Percentiles rank a stretch among this genome's conserved stretches.
Conservation (phyloP, 192 early-diverging fungal species). For the Coemansia sp. region DNA sequence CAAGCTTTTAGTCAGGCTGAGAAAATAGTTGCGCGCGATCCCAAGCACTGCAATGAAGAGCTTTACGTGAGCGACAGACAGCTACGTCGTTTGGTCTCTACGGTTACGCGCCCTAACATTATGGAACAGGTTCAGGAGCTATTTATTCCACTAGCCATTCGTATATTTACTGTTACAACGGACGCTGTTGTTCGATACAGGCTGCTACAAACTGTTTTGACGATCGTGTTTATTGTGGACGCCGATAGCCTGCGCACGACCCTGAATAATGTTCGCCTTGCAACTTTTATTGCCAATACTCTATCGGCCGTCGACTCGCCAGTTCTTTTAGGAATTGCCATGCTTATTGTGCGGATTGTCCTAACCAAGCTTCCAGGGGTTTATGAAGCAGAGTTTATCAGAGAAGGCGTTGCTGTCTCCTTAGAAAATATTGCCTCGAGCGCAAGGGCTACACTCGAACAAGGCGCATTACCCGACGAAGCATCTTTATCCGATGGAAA, state of each 20-base stretch:
- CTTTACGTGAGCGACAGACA: neutral
- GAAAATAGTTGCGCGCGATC: slow-evolving; percentile 1
- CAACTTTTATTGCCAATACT: slow-evolving; percentile 21
- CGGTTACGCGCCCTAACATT: slow-evolving; percentile 9
- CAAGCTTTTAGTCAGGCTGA: slow-evolving; percentile 3
- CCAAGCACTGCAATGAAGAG: neutral
- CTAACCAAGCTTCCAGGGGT: slow-evolving; percentile 63
- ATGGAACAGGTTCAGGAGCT: slow-evolving; percentile 33
- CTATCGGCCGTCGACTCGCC: slow-evolving; percentile 23
- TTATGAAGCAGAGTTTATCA: slow-evolving; percentile 63
- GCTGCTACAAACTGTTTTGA: slow-evolving; percentile 64
- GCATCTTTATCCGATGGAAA: too few relatives aligned
- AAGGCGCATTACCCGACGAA: neutral
- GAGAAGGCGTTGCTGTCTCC: slow-evolving; percentile 76
- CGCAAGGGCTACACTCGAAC: neutral
- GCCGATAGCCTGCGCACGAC: slow-evolving; percentile 46
- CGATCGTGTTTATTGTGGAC: slow-evolving; percentile 56
- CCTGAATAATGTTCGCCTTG: slow-evolving; percentile 44
- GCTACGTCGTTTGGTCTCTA: slow-evolving; percentile 3
- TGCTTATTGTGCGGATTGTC: slow-evolving; percentile 62
- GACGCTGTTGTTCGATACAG: slow-evolving; percentile 67
- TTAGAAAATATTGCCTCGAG: slow-evolving; percentile 53
- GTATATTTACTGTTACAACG: slow-evolving; percentile 71
- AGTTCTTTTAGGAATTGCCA: slow-evolving; percentile 22
- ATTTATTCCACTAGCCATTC: slow-evolving; percentile 72